Conservation (phyloP, 805 yeast species). For the Schwanniomyces occidentalis region DNA sequence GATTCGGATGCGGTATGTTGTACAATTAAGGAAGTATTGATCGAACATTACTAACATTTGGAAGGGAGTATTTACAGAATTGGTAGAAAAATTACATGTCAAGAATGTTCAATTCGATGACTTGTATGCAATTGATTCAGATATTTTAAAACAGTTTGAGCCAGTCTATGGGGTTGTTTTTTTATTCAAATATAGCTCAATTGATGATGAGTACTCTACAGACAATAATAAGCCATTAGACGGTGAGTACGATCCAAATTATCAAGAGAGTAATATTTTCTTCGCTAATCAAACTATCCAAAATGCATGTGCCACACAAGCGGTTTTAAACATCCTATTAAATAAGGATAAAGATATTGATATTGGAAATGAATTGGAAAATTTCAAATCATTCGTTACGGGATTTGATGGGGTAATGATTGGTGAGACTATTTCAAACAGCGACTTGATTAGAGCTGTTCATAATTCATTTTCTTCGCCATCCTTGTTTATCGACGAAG, state of each 20-base stretch:
- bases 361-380: conserved; percentile 49
- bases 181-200: conserved; percentile 57
- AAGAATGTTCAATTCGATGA: conserved; percentile 58
- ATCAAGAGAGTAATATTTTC: conserved; percentile 41
- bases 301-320: conserved; percentile 77
- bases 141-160: conserved; percentile 29
- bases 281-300: conserved; percentile 65
- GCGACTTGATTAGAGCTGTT: conserved; percentile 52
- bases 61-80: conserved; percentile 65
- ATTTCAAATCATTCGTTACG: conserved; percentile 50
- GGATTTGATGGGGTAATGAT: conserved; percentile 56
- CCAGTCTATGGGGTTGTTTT: conserved; percentile 63
- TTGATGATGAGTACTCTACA: conserved; percentile 32
- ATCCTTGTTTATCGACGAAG: conserved; percentile 49
- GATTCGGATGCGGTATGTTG: conserved; percentile 59
- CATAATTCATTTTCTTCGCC: conserved; percentile 68
- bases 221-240: conserved; percentile 37
- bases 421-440: conserved; percentile 63
- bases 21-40: too few species aligned
- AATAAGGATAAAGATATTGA: conserved; percentile 32
- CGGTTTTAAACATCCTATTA: conserved; percentile 57
- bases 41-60: too few species aligned
- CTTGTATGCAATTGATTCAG: conserved; percentile 52
- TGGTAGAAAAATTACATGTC: conserved; percentile 57
- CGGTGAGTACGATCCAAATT: conserved; percentile 43